Evolutionary conservation across 2,329 filamentous ascomycete genomes (phyloP).

Genomic region (Ophiosphaerella herpotricha): DNA sequence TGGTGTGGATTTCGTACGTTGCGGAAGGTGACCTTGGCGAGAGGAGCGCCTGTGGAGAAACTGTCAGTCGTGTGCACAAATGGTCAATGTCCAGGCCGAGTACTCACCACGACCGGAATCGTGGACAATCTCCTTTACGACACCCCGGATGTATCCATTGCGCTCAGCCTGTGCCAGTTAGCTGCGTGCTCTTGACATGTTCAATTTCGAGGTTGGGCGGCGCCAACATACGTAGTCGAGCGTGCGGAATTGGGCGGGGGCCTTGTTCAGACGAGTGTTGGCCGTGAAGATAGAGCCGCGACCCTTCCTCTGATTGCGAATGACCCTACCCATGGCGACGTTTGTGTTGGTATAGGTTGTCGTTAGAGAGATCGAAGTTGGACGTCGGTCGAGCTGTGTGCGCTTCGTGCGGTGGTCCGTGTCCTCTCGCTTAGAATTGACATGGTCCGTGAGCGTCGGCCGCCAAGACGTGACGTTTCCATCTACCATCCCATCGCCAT

Average conservation of each 20-base stretch:
- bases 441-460: too few relatives aligned
- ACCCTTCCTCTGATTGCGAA: conserved; percentile 73
- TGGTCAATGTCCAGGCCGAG: conserved; percentile 6
- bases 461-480: too few relatives aligned
- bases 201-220: conserved; percentile 26
- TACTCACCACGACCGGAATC: conserved; percentile 88
- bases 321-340: conserved; percentile 66
- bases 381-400: not conserved
- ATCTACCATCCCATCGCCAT: too few relatives aligned
- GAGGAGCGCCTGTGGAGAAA: conserved; percentile 63
- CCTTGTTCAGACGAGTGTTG: conserved; percentile 78
- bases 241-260: conserved; percentile 90
- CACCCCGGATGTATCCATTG: conserved; percentile 96
- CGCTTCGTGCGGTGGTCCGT: too few relatives aligned
- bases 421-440: too few relatives aligned
- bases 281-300: conserved; percentile 78
- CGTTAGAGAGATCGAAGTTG: conserved; percentile 6
- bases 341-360: conserved; percentile 36
- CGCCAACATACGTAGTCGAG: conserved; percentile 74
- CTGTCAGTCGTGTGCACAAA: conserved; percentile 23
- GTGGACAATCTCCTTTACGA: conserved; percentile 99
- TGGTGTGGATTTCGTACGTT: conserved; percentile 54
- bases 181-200: conserved; percentile 36
- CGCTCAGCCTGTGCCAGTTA: conserved; percentile 67
- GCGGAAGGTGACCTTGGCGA: conserved; percentile 96